Evolutionary conservation across 2,329 filamentous ascomycete genomes (phyloP), one percentile per base, ranked within the genome.

Genomic region (Sporothrix brunneoviolacea): DNA sequence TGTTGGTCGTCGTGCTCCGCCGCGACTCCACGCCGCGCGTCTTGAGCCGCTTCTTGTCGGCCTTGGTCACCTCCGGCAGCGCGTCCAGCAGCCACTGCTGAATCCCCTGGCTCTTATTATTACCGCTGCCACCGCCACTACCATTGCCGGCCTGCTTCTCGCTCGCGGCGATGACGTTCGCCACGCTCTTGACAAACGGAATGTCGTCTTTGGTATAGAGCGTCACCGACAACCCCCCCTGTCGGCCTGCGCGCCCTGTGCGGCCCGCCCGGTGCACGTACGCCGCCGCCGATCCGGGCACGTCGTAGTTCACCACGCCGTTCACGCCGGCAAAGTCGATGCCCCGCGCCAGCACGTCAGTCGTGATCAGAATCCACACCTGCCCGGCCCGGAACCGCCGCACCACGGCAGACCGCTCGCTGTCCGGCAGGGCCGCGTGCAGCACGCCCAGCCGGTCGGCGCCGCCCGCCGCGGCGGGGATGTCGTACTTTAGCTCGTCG

Each of bases 171-270:
- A 98, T 95, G 30, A 97, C 88, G 61, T 96, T 96, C 30, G 91
- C 93, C 24, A 98, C 87, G 56, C 83, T 88, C 71, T 91, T 95
- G 51, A 98, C 81, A 51, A 77, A 89, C 0, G 88, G 86, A 4
- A 97, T 85, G 62, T 98, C 93, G 54, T 96, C 93, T 65, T 93
- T 89, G 0, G 91, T 97, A 68, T 95, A 98, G 53, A 95, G 85
- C 0, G 93, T 98, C 1, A 98, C 85, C 0, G 90, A 91, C 4
- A 95, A 80, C 42, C 93, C 93, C 18, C 91, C 91, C 61, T 87
- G 82, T 21, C 91, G 79, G 0, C 93, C 93, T 0, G 91, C 93
- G 19, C 93, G 79, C 0, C 91, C 93, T 0, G 93, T 97, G 41
- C 93, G 80, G 0, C 93, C 93, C 0, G 93, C 90, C 10, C 93